These are phyloP conservation scores for Populus simonii DNA, from an alignment of 345 rosid species.

Conservation along the genomic window DNA sequence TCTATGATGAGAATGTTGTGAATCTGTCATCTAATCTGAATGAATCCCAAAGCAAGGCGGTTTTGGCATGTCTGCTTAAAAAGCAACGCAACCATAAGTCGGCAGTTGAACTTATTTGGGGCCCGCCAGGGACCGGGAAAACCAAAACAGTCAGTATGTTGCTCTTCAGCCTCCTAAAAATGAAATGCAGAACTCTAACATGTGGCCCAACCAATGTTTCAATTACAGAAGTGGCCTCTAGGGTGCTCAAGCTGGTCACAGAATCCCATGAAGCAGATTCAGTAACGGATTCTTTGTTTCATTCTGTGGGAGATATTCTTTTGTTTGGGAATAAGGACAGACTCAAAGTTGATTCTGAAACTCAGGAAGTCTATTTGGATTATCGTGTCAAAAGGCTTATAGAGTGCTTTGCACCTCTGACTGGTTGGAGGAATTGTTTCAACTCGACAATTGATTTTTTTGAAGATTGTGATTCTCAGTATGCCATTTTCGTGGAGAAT, in stretches of 20 bases:
- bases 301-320: constrained; percentile 33
- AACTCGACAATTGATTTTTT: constrained; percentile 28
- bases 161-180: constrained; percentile 28
- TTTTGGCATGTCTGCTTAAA: constrained; percentile 24
- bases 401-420: constrained; percentile 20
- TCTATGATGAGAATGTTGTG: background rate
- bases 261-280: constrained; percentile 9
- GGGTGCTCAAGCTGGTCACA: constrained; percentile 39
- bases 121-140: constrained; percentile 62
- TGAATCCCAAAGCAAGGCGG: constrained; percentile 33
- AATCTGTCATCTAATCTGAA: constrained; percentile 22
- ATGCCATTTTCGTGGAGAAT: constrained; percentile 24
- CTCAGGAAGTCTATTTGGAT: constrained; percentile 40
- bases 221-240: constrained; percentile 37
- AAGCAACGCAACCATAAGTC: constrained; percentile 26
- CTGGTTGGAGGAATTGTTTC: constrained; percentile 31
- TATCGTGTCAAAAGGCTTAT: constrained; percentile 35
- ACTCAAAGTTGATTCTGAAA: constrained; percentile 26
- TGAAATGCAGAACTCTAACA: constrained; percentile 36
- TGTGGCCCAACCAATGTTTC: constrained; percentile 59
- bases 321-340: constrained; percentile 44
- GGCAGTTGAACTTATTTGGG: constrained; percentile 45
- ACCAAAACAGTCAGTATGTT: constrained; percentile 38
- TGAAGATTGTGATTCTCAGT: constrained; percentile 22
- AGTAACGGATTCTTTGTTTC: constrained; percentile 4